A percentile compares a stretch with the other conserved stretches of the same genome.
Conservation (phyloP, 345 rosid genomes). For the Noccaea caerulescens region DNA sequence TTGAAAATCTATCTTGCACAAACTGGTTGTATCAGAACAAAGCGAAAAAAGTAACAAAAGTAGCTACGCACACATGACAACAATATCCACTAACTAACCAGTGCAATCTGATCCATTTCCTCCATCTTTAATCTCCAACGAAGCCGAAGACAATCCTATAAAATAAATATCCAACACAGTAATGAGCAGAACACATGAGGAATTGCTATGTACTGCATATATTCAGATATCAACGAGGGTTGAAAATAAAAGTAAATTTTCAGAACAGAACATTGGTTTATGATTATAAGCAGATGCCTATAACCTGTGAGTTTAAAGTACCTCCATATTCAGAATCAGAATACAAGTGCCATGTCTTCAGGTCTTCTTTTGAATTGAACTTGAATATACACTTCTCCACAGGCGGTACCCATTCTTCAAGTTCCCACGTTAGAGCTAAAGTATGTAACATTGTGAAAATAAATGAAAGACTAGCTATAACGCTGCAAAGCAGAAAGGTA, state of each 20-base stretch:
- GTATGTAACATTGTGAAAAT: constrained; percentile 14
- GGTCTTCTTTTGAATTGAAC: constrained; percentile 76
- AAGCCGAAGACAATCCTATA: constrained; percentile 86
- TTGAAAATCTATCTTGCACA: neutral
- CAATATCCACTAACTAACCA: constrained; percentile 27
- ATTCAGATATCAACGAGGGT: neutral
- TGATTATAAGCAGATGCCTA: constrained; percentile 19
- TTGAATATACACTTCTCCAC: constrained; percentile 67
- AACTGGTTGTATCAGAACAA: constrained; percentile 24
- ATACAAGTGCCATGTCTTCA: constrained; percentile 87
- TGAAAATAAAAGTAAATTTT: neutral
- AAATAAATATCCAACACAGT: constrained; percentile 28
- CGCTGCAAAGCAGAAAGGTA: neutral
- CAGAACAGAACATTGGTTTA: neutral
- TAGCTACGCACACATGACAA: constrained; percentile 3
- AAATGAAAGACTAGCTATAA: constrained; percentile 14
- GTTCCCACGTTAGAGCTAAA: constrained; percentile 82
- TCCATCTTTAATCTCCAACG: constrained; percentile 67
- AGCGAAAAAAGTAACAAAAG: constrained; percentile 5
- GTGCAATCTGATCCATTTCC: constrained; percentile 58
- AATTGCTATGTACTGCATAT: neutral
- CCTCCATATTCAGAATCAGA: constrained; percentile 97
- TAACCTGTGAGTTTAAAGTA: constrained; percentile 38
- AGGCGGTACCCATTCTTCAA: constrained; percentile 87
- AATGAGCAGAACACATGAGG: constrained; percentile 24